Evolutionary conservation across 177 flowering plant genomes (phyloP).

Genomic region (Vitis hybrid): DNA sequence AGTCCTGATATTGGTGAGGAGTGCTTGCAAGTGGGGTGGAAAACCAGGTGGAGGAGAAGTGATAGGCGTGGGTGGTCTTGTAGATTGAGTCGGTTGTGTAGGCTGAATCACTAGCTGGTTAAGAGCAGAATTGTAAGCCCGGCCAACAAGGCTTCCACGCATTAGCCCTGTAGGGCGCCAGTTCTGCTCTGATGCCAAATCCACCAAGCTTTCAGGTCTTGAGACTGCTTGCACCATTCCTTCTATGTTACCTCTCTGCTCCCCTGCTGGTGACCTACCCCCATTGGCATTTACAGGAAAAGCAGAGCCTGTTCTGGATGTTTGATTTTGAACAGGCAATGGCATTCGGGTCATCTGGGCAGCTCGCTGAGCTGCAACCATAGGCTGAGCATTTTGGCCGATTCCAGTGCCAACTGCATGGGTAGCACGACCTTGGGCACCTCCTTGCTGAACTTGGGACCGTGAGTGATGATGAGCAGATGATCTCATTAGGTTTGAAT

Average conservation of each 20-base stretch:
- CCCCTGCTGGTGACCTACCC: constrained; percentile 23
- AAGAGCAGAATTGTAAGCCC: constrained; percentile 46
- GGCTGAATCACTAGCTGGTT: constrained; percentile 52
- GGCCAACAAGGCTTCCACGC: constrained; percentile 83
- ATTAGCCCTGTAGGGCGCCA: constrained; percentile 76
- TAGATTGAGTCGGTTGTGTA: constrained; percentile 35
- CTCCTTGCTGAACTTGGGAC: constrained; percentile 30
- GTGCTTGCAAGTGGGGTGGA: constrained; percentile 30
- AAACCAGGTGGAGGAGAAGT: constrained; percentile 12
- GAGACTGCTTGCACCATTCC: constrained; percentile 24
- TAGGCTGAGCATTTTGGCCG: constrained; percentile 13
- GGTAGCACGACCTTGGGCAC: constrained; percentile 22
- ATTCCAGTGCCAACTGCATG: constrained; percentile 10
- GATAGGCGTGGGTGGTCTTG: constrained; percentile 18
- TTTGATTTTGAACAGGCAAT: constrained; percentile 32
- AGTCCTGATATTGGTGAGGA: constrained; percentile 22
- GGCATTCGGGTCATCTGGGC: constrained; percentile 27
- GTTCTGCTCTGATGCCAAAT: constrained; percentile 41
- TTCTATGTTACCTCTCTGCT: constrained; percentile 31
- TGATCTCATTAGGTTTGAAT: constrained; percentile 18
- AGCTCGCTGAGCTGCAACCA: constrained; percentile 18
- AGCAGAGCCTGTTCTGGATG: constrained; percentile 26
- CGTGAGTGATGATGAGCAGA: constrained; percentile 22
- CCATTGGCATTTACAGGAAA: constrained; percentile 11
- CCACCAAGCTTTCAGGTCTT: constrained; percentile 25